phyloP scores from a whole-genome alignment of 352 stramenopile genomes.

The Paralagenidium karlingii region DNA sequence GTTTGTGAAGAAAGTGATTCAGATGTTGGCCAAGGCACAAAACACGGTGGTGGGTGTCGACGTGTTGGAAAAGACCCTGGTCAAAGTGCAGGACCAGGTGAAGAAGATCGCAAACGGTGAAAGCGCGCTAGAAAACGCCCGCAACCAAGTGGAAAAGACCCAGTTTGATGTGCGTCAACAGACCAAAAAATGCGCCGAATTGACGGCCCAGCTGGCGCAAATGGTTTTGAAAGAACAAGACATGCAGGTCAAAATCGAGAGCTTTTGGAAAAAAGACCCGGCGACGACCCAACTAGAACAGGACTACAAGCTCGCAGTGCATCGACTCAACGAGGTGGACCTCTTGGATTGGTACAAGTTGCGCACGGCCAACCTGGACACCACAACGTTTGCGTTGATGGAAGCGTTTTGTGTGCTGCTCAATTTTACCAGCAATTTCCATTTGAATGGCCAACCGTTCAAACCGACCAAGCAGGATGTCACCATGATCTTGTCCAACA shows the following conservation, averaged over 20 bases:
- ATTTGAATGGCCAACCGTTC: slow-evolving; percentile 23
- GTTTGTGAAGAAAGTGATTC: slow-evolving; percentile 60
- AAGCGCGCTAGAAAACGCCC: slow-evolving; percentile 20
- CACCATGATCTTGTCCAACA: slow-evolving; percentile 52
- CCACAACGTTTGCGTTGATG: slow-evolving; percentile 38
- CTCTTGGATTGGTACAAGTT: slow-evolving; percentile 69
- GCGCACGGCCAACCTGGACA: slow-evolving; percentile 43
- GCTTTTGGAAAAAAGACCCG: slow-evolving; percentile 66
- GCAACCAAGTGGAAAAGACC: slow-evolving; percentile 33
- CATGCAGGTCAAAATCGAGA: slow-evolving; percentile 69
- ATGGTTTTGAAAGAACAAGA: slow-evolving; percentile 38
- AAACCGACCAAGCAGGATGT: slow-evolving; percentile 44
- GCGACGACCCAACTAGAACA: slow-evolving; percentile 28
- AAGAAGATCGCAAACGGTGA: slow-evolving; percentile 10
- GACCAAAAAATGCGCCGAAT: slow-evolving; percentile 10
- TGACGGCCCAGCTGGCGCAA: slow-evolving; percentile 22
- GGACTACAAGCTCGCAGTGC: slow-evolving; percentile 52
- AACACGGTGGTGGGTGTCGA: slow-evolving; percentile 53
- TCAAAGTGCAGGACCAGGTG: slow-evolving; percentile 12
- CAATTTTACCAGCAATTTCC: slow-evolving; percentile 62
- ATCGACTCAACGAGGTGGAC: slow-evolving; percentile 26
- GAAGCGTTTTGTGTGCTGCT: slow-evolving; percentile 55
- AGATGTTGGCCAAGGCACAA: slow-evolving; percentile 64
- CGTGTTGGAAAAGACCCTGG: slow-evolving; percentile 38
- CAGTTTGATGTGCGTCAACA: slow-evolving; percentile 29